Evolutionary conservation across 495 filamentous ascomycete species (phyloP).

Genomic region (Penicillium paxilli): DNA sequence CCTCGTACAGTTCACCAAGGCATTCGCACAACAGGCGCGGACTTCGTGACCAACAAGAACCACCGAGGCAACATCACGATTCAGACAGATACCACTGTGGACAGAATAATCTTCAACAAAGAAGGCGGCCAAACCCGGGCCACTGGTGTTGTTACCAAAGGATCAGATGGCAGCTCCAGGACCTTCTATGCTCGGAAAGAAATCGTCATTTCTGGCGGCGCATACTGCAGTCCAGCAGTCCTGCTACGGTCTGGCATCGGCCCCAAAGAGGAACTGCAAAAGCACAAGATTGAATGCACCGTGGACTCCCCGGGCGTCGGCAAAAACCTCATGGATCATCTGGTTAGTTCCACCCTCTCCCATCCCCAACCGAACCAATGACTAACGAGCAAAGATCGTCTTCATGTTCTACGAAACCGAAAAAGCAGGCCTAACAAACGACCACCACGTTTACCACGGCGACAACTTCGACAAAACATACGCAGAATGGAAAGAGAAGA

Average conservation of each 20-base stretch:
- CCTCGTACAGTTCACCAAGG: slow-evolving; percentile 51
- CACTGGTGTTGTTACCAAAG: slow-evolving; percentile 24
- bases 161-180: slow-evolving; percentile 27
- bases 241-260: slow-evolving; percentile 59
- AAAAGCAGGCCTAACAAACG: slow-evolving; percentile 42
- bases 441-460: slow-evolving; percentile 39
- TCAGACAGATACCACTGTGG: slow-evolving; percentile 38
- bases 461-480: slow-evolving; percentile 40
- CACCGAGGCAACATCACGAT: slow-evolving; percentile 37
- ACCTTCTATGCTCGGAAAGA: slow-evolving; percentile 40
- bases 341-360: slow-evolving; percentile 17
- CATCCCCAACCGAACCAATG: not conserved
- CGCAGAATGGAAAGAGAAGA: slow-evolving; percentile 48
- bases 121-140: slow-evolving; percentile 21
- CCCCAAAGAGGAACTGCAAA: slow-evolving; percentile 44
- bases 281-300: slow-evolving; percentile 47
- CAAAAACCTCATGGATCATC: slow-evolving; percentile 55
- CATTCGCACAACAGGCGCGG: slow-evolving; percentile 46
- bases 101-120: slow-evolving; percentile 29
- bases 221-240: slow-evolving; percentile 58
- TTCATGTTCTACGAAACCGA: slow-evolving; percentile 51
- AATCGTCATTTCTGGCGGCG: slow-evolving; percentile 53
- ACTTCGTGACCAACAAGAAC: slow-evolving; percentile 44
- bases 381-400: slow-evolving; percentile 15
- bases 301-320: slow-evolving; percentile 55